Evolutionary conservation across 768 basidiomycete species (phyloP).

Genomic region (Leccinum fibrillosum): DNA sequence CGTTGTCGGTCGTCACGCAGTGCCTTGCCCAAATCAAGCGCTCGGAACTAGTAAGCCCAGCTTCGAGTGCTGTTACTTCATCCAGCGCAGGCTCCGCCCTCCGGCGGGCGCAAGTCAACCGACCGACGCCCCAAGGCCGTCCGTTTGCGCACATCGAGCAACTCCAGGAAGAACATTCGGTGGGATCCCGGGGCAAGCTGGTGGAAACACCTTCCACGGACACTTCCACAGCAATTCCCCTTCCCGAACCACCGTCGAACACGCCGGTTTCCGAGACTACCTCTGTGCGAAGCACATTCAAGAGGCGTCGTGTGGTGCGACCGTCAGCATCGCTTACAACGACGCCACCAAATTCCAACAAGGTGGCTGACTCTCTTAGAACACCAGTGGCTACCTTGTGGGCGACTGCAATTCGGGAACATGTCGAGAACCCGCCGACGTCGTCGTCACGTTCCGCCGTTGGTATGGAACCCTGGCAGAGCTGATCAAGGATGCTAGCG

Average conservation of each 20-base stretch:
- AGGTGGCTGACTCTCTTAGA: background rate
- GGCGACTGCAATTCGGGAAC: conserved; percentile 17
- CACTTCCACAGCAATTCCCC: conserved; percentile 23
- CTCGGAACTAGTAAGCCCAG: conserved; percentile 17
- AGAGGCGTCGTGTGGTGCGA: conserved; percentile 1
- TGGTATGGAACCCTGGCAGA: conserved; percentile 25
- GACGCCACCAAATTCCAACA: conserved; percentile 11
- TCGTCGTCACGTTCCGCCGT: background rate
- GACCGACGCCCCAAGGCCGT: conserved; percentile 7
- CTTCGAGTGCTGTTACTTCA: conserved; percentile 17
- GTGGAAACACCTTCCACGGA: conserved; percentile 20
- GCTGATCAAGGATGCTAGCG: conserved; percentile 34
- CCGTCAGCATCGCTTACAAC: background rate
- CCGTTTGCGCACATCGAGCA: conserved; percentile 26
- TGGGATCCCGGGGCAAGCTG: background rate
- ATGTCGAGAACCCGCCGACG: conserved; percentile 13
- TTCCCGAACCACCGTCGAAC: conserved; percentile 14
- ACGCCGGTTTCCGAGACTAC: conserved; percentile 3
- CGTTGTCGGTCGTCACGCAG: conserved; percentile 62
- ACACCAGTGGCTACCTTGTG: conserved; percentile 6
- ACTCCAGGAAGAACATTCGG: conserved; percentile 12
- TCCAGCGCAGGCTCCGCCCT: conserved; percentile 24
- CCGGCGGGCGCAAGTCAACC: conserved; percentile 21
- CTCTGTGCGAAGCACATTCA: conserved; percentile 26
- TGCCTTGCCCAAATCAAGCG: conserved; percentile 60